Evolutionary conservation across 2,329 filamentous ascomycete genomes (phyloP), one percentile per base, ranked within the genome.

Genomic region (Claviceps arundinis): DNA sequence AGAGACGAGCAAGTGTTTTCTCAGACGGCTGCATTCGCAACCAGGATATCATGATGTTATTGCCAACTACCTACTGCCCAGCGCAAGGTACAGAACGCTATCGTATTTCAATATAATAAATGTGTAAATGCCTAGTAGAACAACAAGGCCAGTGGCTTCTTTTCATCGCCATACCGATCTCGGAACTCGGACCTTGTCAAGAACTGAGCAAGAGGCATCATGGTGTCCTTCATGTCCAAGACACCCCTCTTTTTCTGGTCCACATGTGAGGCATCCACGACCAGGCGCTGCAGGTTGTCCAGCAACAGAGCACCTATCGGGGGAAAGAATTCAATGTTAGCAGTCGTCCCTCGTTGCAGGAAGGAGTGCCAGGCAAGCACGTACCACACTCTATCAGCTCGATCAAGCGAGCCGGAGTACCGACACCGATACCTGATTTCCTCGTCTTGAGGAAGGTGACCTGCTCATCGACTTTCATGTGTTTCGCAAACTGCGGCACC

Each of bases 231-330:
- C 88, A 97, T 96, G 63, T 97, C 93, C 66, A 95, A 81, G 57
- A 98, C 81, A 0, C 89, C 89, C 47, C 90, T 78, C 74, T 95
- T 95, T 76, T 98, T 98, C 68, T 87, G 81, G 68, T 98, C 91
- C 58, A 96, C 87, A 64, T 95, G 85, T 7, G 89, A 95, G 14
- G 87, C 89, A 68, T 98, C 93, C 37, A 97, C 78, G 8, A 97
- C 80, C 37, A 98, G 78, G 46, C 87, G 79, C 69, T 89, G 81
- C 51, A 97, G 67, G 54, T 84, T 78, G 37, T 80, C 76, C 37
- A 87, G 68, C 26, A 82, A 86, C 45, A 97, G 69, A 2, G 85
- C 82, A 38, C 84, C 85, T 67, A 54, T 45, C 2, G 8, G 16
- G 4, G 9, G 5, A 26, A 19, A 34, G 26, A n/a, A 37, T 51